Percentiles rank a stretch among this genome's conserved stretches.
phyloP scores from a whole-genome alignment of 129 eudicot species.

The Tagetes erecta region DNA sequence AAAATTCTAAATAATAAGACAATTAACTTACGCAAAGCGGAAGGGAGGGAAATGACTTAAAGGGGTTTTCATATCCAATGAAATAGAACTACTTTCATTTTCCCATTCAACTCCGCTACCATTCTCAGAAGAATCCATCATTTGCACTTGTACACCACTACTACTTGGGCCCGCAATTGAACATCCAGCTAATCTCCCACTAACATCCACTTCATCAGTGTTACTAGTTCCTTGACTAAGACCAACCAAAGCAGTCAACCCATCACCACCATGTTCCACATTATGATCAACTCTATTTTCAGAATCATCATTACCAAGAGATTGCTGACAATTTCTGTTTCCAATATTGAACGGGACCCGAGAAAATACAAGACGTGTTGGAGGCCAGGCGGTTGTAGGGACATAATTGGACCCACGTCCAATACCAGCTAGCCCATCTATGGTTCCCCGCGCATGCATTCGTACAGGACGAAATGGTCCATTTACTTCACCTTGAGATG shows the following conservation, averaged over 20 bases:
- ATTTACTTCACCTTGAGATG: constrained; percentile 77
- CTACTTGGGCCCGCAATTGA: constrained; percentile 55
- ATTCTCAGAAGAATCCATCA: constrained; percentile 69
- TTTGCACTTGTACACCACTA: constrained; percentile 57
- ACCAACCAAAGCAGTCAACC: constrained; percentile 95
- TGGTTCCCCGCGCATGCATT: constrained; percentile 83
- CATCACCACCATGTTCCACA: constrained; percentile 81
- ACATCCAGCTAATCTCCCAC: constrained; percentile 51
- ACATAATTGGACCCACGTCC: constrained; percentile 87
- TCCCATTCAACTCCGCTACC: constrained; percentile 75
- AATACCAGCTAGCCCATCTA: constrained; percentile 92
- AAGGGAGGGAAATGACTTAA: constrained; percentile 95
- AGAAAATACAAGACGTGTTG: constrained; percentile 91
- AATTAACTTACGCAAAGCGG: constrained; percentile 83
- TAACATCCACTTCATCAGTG: constrained; percentile 47
- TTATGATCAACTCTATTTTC: constrained; percentile 76
- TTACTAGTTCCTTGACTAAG: constrained; percentile 78
- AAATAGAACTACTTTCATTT: constrained; percentile 67
- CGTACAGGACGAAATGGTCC: constrained; percentile 88
- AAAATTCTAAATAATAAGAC: neutral
- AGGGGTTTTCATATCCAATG: constrained; percentile 93
- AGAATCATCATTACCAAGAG: constrained; percentile 77
- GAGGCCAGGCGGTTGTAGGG: constrained; percentile 81
- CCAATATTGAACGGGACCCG: constrained; percentile 90
- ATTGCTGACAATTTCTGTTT: constrained; percentile 77